Evolutionary conservation across 164 flowering plant species (phyloP).

Genomic region (Annona squamosa): DNA sequence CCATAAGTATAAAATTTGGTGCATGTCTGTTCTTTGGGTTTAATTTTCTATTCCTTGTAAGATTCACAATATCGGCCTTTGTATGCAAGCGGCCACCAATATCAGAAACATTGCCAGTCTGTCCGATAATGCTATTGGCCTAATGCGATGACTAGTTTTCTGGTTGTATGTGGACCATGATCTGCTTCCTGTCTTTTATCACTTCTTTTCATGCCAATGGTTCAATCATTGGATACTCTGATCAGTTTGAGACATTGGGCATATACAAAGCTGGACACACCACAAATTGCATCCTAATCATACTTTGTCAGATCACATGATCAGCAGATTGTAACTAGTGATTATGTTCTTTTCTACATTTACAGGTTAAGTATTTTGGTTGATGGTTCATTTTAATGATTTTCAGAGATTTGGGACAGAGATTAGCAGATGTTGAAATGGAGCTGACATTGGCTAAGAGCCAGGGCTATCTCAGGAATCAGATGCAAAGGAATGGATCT

Average conservation of each 20-base stretch:
- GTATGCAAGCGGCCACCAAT: background rate
- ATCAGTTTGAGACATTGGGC: background rate
- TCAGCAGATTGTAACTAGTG: background rate
- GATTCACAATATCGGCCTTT: background rate
- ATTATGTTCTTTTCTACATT: background rate
- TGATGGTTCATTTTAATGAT: background rate
- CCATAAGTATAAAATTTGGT: too few species aligned
- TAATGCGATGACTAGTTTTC: background rate
- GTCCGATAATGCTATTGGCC: background rate
- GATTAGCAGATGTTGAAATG: slow-evolving; percentile 89
- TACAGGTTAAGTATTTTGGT: background rate
- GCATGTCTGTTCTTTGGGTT: background rate
- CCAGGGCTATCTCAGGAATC: slow-evolving; percentile 68
- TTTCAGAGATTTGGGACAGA: slow-evolving; percentile 76
- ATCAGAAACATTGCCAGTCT: background rate
- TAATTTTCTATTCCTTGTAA: too few species aligned
- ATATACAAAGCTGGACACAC: background rate
- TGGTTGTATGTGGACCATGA: background rate
- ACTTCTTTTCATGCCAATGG: background rate
- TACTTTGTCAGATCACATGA: too few species aligned
- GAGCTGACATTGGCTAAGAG: slow-evolving; percentile 90
- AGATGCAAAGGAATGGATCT: slow-evolving; percentile 36
- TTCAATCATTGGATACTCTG: background rate
- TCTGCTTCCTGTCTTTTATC: background rate
- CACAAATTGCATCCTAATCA: background rate